A percentile compares a stretch with the other conserved stretches of the same genome.
Conservation (phyloP, 108 stramenopile genomes). For the Conticribra weissflogii region DNA sequence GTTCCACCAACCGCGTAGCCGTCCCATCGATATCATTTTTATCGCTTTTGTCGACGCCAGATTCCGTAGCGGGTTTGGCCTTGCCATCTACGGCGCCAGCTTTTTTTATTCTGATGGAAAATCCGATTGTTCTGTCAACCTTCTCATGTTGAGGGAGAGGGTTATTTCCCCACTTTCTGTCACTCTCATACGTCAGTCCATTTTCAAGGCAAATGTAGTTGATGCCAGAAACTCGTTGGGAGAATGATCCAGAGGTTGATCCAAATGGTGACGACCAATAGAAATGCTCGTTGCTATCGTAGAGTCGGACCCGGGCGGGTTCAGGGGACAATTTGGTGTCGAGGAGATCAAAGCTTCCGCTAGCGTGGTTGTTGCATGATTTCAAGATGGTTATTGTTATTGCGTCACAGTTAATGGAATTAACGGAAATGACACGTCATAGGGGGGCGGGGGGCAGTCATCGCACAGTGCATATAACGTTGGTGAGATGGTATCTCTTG, state of each 20-base stretch:
- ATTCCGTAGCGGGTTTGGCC: too few relatives aligned
- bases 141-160: conserved; percentile 3
- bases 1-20: conserved; percentile 17
- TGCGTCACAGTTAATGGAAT: neutral
- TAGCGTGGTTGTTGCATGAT: conserved; percentile 5
- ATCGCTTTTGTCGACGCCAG: too few relatives aligned
- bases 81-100: neutral
- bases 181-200: conserved; percentile 26
- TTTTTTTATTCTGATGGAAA: conserved; percentile 39
- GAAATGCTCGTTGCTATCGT: conserved; percentile 26
- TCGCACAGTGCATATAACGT: too few relatives aligned
- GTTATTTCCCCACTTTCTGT: neutral
- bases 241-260: conserved; percentile 28
- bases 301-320: conserved; percentile 45
- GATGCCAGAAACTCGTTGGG: conserved; percentile 19
- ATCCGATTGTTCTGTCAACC: conserved; percentile 46
- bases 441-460: too few relatives aligned
- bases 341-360: conserved; percentile 44
- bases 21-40: conserved; percentile 31
- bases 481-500: too few relatives aligned
- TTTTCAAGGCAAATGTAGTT: conserved; percentile 49
- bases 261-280: conserved; percentile 35
- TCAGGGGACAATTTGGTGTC: conserved; percentile 37
- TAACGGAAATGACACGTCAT: neutral
- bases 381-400: neutral